These are phyloP conservation scores for Angomonas ambiguus DNA, from an alignment of 208 protist genomes.

Conservation along the genomic window DNA sequence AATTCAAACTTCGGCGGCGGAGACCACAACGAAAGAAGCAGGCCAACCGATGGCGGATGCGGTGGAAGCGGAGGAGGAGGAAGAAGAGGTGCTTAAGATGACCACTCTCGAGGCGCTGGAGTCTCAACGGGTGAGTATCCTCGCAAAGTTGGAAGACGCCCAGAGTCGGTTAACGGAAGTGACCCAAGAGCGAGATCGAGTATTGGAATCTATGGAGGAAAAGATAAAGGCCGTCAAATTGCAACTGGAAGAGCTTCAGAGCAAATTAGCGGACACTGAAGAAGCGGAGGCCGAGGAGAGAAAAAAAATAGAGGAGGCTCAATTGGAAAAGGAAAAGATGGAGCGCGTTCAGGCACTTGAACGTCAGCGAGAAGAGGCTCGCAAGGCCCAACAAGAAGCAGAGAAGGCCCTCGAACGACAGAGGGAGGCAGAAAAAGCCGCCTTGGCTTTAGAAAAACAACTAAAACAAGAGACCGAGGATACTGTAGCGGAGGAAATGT, in stretches of 20 bases:
- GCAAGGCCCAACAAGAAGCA: conserved; percentile 53
- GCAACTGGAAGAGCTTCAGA: neutral
- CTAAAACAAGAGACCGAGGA: conserved; percentile 16
- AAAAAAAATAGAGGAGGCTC: conserved; percentile 24
- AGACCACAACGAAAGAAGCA: conserved; percentile 5
- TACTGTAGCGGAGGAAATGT: neutral
- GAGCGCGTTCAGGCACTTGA: conserved; percentile 37
- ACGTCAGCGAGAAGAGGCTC: conserved; percentile 61
- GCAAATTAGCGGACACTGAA: neutral
- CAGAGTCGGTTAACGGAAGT: neutral
- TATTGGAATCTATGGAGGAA: conserved; percentile 10
- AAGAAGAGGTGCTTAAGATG: conserved; percentile 16
- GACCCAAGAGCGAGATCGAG: neutral
- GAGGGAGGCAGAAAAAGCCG: conserved; percentile 50
- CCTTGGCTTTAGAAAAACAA: conserved; percentile 41
- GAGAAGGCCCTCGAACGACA: conserved; percentile 55
- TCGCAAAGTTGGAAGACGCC: neutral
- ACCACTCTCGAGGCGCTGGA: neutral
- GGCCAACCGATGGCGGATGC: conserved; percentile 21
- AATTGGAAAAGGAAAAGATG: conserved; percentile 30
- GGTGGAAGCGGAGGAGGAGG: conserved; percentile 34
- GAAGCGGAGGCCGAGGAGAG: conserved; percentile 19
- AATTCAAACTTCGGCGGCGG: conserved; percentile 10
- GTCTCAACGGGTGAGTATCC: neutral
- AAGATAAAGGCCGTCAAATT: neutral